Conservation (phyloP, 2,329 filamentous ascomycete species). For the Botrytis fragariae region DNA sequence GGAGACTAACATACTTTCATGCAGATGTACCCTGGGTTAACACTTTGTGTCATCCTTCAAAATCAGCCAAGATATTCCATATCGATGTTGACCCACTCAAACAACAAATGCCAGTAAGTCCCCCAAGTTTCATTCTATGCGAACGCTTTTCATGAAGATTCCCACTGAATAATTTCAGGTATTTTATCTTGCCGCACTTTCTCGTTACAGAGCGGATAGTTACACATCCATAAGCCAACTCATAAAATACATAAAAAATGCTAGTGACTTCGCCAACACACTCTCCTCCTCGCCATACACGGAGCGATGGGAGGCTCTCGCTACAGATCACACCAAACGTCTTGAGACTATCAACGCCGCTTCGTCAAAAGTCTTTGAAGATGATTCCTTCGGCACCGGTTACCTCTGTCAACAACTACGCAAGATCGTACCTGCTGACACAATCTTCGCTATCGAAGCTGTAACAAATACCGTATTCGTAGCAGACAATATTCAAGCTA, state of each 20-base stretch:
- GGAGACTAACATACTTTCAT: not conserved
- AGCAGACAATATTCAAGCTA: slow-evolving; percentile 68
- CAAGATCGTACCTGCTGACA: slow-evolving; percentile 57
- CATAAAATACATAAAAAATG: slow-evolving; percentile 55
- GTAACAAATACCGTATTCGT: slow-evolving; percentile 70
- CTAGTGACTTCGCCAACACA: slow-evolving; percentile 42
- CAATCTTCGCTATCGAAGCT: slow-evolving; percentile 74
- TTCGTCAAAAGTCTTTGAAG: slow-evolving; percentile 54
- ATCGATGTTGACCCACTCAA: slow-evolving; percentile 66
- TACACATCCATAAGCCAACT: slow-evolving; percentile 67
- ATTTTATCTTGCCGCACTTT: slow-evolving; percentile 65
- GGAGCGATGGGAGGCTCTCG: slow-evolving; percentile 53
- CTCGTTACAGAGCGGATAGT: slow-evolving; percentile 65
- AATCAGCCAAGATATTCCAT: slow-evolving; percentile 57
- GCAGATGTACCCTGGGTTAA: slow-evolving; percentile 86
- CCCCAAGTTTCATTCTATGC: slow-evolving; percentile 21
- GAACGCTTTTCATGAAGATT: slow-evolving; percentile 43
- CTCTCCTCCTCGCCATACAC: slow-evolving; percentile 41
- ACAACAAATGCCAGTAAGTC: slow-evolving; percentile 41
- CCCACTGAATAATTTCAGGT: slow-evolving; percentile 43
- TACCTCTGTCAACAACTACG: slow-evolving; percentile 50
- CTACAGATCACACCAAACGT: slow-evolving; percentile 56
- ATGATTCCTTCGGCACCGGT: slow-evolving; percentile 55
- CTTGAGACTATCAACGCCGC: slow-evolving; percentile 58
- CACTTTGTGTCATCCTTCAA: slow-evolving; percentile 61